These are phyloP conservation scores for Solanum bulbocastanum DNA, from an alignment of 257 asterid species.

Conservation along the genomic window DNA sequence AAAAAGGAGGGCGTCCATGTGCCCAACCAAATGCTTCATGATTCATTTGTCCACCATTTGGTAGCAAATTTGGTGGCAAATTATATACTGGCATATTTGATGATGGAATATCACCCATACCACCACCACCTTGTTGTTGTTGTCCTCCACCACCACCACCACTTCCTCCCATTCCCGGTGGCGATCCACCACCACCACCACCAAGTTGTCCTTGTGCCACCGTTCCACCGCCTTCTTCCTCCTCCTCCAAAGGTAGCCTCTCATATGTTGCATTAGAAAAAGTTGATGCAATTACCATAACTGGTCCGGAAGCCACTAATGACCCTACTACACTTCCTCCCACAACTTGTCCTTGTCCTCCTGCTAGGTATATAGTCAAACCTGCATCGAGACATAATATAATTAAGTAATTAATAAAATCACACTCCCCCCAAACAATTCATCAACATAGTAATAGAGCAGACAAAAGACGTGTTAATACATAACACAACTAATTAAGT, in stretches of 20 bases:
- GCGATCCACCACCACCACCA: constrained; percentile 20
- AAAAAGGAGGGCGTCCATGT: constrained; percentile 48
- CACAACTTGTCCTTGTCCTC: constrained; percentile 57
- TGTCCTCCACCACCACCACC: constrained; percentile 21
- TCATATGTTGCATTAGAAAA: constrained; percentile 64
- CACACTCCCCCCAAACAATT: neutral
- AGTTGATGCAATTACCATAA: constrained; percentile 59
- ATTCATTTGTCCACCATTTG: constrained; percentile 33
- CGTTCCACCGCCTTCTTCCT: constrained; percentile 22
- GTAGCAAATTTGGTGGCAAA: constrained; percentile 28
- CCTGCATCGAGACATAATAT: constrained; percentile 3
- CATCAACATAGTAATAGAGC: neutral
- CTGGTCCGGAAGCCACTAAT: constrained; percentile 51
- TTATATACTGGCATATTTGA: constrained; percentile 17
- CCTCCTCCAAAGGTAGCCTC: constrained; percentile 51
- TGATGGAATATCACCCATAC: constrained; percentile 25
- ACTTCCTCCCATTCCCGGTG: constrained; percentile 15
- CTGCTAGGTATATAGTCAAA: constrained; percentile 50
- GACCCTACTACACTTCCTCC: constrained; percentile 66
- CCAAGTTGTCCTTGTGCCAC: constrained; percentile 14
- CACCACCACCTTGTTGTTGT: constrained; percentile 10
- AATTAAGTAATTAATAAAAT: neutral
- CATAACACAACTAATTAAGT: neutral
- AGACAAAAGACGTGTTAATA: neutral
- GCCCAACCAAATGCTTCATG: constrained; percentile 48